These are phyloP conservation scores for Thelephora terrestris DNA, from an alignment of 1,284 basidiomycete genomes.

Conservation along the genomic window DNA sequence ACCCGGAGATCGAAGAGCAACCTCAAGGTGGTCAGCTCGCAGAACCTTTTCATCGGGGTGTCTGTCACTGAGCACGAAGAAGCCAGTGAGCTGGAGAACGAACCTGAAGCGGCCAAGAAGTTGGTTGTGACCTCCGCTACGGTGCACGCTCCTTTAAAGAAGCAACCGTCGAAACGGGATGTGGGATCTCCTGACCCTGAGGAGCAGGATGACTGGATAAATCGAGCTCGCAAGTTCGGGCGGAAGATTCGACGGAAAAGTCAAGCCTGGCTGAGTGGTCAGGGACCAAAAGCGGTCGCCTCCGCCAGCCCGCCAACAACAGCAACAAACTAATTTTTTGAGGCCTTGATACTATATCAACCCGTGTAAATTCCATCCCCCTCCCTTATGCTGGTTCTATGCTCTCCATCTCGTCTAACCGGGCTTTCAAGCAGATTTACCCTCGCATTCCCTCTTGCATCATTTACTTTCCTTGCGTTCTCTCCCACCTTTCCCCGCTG, in stretches of 20 bases:
- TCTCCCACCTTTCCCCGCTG: no score
- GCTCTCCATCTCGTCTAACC: no score
- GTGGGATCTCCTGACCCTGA: neutral
- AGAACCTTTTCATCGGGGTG: constrained; percentile 41
- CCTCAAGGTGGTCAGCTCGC: constrained; percentile 13
- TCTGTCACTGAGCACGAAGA: constrained; percentile 45
- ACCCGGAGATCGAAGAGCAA: constrained; percentile 32
- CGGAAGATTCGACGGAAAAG: neutral
- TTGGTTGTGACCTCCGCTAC: neutral
- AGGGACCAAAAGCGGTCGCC: neutral
- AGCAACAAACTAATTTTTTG: no score
- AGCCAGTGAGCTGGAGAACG: constrained; percentile 24
- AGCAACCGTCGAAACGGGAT: constrained; percentile 4
- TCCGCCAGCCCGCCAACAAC: neutral
- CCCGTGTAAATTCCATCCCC: no score
- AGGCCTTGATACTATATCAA: no score
- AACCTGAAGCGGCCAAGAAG: constrained; percentile 13
- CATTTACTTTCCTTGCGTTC: no score
- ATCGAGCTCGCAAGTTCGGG: neutral
- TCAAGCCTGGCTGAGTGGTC: neutral
- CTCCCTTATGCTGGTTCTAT: no score
- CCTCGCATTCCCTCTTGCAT: no score
- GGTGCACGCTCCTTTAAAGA: constrained; percentile 1
- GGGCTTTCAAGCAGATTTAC: no score
- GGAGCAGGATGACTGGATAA: neutral